phyloP scores from a whole-genome alignment of 2,329 filamentous ascomycete species.

The Cordyceps fumosorosea region DNA sequence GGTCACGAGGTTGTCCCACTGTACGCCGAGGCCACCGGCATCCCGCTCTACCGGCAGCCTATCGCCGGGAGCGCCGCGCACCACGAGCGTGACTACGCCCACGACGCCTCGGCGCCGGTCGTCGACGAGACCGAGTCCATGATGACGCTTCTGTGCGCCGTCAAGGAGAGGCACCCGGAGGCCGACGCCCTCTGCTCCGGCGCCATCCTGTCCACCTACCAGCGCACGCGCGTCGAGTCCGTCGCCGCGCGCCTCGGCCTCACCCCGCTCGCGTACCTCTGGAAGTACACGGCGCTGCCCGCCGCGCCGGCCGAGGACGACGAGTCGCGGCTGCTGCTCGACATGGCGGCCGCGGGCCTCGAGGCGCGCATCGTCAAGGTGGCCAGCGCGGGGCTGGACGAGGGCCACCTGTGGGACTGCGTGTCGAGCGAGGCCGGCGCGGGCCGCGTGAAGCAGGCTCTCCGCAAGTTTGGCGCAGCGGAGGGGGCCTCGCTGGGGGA shows the following conservation, averaged over 20 bases:
- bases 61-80: conserved; percentile 69
- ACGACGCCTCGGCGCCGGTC: conserved; percentile 19
- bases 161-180: conserved; percentile 64
- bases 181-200: conserved; percentile 85
- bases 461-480: conserved; percentile 60
- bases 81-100: conserved; percentile 62
- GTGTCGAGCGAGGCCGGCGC: conserved; percentile 54
- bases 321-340: conserved; percentile 59
- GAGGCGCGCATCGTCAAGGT: conserved; percentile 95
- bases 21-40: conserved; percentile 68
- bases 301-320: conserved; percentile 23
- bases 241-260: conserved; percentile 81
- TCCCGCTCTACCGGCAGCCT: conserved; percentile 76
- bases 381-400: conserved; percentile 81
- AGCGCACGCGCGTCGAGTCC: conserved; percentile 91
- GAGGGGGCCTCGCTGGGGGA: conserved; percentile 77
- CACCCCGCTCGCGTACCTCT: conserved; percentile 77
- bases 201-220: conserved; percentile 91
- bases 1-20: conserved; percentile 82
- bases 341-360: conserved; percentile 72
- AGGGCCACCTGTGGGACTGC: conserved; percentile 72
- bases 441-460: conserved; percentile 41
- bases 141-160: conserved; percentile 61
- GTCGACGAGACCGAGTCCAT: conserved; percentile 86
- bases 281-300: conserved; percentile 79